Base-by-base conservation (phyloP, 2,329 filamentous ascomycete species). In the Aspergillus arachidicola region DNA sequence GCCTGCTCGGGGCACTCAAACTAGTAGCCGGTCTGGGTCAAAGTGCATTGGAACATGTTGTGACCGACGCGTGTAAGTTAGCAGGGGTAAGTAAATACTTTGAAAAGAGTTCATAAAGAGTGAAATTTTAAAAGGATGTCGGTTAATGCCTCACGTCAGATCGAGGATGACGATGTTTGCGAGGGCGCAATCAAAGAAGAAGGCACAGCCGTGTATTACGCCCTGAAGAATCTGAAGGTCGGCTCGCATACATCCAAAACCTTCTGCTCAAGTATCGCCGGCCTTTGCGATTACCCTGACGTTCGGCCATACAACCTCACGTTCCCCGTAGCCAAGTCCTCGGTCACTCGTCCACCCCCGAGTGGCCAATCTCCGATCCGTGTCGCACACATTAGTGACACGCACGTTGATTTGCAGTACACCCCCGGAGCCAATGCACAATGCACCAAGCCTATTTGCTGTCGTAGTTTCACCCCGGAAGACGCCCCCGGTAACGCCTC, bases 381-480 rank as follows among this genome's bases (percentile, higher is more conserved):
- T 66, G 78, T 89, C 5, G 84, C 87, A 28, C 86, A 89, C 69
- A 85, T 85, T 71, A 86, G 84, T 14, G 86, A 89, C 66, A 85
- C 87, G 48, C 86, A 88, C 62, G 76, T 88, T 59, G 86, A 89
- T 65, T 82, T 81, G 6, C 77, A 81, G 12, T 89, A 89, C 70
- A 79, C 80, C 28, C 73, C 80, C 2, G 86, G 86, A 0, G 79
- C 84, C 7, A 86, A 80, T 68, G 80, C 82, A 26, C 79, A 86
- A 64, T 89, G 86, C 73, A 80, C 80, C 32, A 86, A 87, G 71
- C 85, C 84, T 1, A 85, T 88, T 60, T 89, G 86, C 73, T 89
- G 86, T 74, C 81, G 86, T 70, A 73, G 80, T 1, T 87, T 85
- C 66, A 81, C 79, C 0, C 69, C 79, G 1, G 73, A 69, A 2